phyloP scores from a whole-genome alignment of 768 basidiomycete genomes.

The Chlorophyllum brunneum region DNA sequence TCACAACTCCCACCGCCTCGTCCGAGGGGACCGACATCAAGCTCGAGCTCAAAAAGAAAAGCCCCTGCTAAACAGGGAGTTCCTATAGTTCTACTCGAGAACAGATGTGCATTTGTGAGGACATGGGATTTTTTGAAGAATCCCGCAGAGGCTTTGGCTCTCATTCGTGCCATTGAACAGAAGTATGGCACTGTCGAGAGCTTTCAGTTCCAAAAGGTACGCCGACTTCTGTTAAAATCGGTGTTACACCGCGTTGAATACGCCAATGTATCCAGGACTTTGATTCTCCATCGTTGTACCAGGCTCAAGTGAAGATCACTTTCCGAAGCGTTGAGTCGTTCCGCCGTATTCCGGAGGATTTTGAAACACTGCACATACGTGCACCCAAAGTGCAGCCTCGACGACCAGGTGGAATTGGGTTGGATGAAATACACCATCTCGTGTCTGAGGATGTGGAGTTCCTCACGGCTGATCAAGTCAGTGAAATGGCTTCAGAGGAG shows the following conservation, averaged over 20 bases:
- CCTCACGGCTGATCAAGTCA: conserved; percentile 10
- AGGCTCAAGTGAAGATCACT: conserved; percentile 35
- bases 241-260: not conserved
- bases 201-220: conserved; percentile 38
- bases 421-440: conserved; percentile 30
- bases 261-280: conserved; percentile 36
- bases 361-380: conserved; percentile 24
- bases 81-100: conserved; percentile 1
- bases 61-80: not conserved
- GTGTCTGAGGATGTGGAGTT: conserved; percentile 13
- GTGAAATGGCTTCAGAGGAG: conserved; percentile 5
- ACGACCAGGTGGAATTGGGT: conserved; percentile 29
- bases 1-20: not conserved
- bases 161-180: conserved; percentile 53
- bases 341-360: conserved; percentile 27
- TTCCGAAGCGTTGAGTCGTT: conserved; percentile 44
- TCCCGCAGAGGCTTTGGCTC: conserved; percentile 46
- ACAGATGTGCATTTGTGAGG: conserved; percentile 31
- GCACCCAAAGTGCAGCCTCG: conserved; percentile 18
- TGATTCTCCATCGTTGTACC: conserved; percentile 41
- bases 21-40: too few relatives aligned
- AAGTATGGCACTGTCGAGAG: conserved; percentile 47
- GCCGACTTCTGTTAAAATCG: conserved; percentile 13
- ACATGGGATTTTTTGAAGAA: conserved; percentile 37
- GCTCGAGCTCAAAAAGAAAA: not conserved